A percentile compares a stretch with the other conserved stretches of the same genome.
These are phyloP conservation scores for Wickerhamiella qilinensis DNA, from an alignment of 805 yeast species.

Conservation along the genomic window DNA sequence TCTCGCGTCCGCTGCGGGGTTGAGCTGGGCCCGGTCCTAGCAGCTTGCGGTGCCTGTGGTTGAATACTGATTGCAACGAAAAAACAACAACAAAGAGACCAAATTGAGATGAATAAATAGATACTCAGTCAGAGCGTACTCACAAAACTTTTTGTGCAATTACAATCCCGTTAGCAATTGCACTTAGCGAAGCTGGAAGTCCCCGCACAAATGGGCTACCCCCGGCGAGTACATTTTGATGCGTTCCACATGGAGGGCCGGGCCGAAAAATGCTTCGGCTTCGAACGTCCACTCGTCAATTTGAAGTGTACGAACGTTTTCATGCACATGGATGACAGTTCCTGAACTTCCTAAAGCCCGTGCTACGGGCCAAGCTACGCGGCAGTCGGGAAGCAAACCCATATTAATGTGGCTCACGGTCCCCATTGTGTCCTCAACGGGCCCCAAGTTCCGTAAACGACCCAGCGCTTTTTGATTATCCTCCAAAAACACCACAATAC, in stretches of 20 bases:
- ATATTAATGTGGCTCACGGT: slow-evolving; percentile 47
- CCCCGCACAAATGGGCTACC: slow-evolving; percentile 60
- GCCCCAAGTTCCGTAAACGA: slow-evolving; percentile 21
- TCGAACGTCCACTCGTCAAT: slow-evolving; percentile 22
- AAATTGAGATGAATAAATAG: no score
- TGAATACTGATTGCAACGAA: no score
- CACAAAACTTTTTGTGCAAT: no score
- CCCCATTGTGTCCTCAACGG: slow-evolving; percentile 31
- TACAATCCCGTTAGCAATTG: no score
- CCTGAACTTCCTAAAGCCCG: slow-evolving; percentile 8
- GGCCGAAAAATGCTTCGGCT: slow-evolving; percentile 13
- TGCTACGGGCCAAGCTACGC: slow-evolving; percentile 42
- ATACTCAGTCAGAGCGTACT: no score
- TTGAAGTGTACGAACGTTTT: slow-evolving; percentile 38
- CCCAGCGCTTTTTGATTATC: slow-evolving; percentile 36
- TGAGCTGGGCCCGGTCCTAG: no score
- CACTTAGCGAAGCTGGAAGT: slow-evolving; percentile 16
- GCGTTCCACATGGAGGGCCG: slow-evolving; percentile 33
- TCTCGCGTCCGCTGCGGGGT: no score
- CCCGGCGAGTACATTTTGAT: slow-evolving; percentile 83
- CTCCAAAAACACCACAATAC: slow-evolving; percentile 44
- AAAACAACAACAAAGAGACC: no score
- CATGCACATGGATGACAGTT: slow-evolving; percentile 46
- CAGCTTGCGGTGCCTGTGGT: no score
- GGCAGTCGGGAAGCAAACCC: slow-evolving; percentile 64